Evolutionary conservation across 1,139 yeast species (phyloP).

Genomic region (Geotrichum klebahnii): DNA sequence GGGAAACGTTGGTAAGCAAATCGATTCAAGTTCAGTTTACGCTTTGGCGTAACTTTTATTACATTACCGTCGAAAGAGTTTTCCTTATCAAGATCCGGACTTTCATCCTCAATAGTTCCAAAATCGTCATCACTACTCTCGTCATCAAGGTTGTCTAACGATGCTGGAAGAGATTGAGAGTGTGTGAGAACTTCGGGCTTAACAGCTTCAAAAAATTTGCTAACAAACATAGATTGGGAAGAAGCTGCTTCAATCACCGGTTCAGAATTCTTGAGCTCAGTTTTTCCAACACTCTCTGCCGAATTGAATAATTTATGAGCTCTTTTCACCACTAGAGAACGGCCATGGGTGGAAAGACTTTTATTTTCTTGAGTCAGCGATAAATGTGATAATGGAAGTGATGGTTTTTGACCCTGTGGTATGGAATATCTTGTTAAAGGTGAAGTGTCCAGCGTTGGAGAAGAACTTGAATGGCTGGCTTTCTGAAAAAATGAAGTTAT

Average conservation of each 20-base stretch:
- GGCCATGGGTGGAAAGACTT: background rate
- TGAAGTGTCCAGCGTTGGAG: constrained; percentile 1
- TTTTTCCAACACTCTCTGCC: background rate
- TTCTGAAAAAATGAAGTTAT: constrained; percentile 13
- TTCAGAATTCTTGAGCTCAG: background rate
- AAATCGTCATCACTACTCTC: background rate
- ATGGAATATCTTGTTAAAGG: background rate
- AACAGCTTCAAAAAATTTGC: constrained; percentile 16
- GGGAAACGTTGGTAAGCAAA: constrained; percentile 2
- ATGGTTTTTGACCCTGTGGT: background rate
- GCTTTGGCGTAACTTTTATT: background rate
- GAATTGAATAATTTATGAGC: constrained; percentile 9
- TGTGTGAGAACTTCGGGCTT: background rate
- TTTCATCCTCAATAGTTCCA: constrained; percentile 3
- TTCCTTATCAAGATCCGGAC: background rate
- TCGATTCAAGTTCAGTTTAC: background rate
- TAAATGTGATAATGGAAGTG: constrained; percentile 1
- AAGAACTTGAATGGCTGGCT: constrained; percentile 12
- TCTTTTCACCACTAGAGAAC: constrained; percentile 8
- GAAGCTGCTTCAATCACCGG: background rate
- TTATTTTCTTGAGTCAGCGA: background rate
- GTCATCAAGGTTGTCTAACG: background rate
- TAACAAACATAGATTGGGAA: constrained; percentile 5
- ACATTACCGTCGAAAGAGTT: background rate
- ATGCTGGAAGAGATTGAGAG: background rate